phyloP scores from a whole-genome alignment of 306 rosid genomes.

The Sicyos baderoa region DNA sequence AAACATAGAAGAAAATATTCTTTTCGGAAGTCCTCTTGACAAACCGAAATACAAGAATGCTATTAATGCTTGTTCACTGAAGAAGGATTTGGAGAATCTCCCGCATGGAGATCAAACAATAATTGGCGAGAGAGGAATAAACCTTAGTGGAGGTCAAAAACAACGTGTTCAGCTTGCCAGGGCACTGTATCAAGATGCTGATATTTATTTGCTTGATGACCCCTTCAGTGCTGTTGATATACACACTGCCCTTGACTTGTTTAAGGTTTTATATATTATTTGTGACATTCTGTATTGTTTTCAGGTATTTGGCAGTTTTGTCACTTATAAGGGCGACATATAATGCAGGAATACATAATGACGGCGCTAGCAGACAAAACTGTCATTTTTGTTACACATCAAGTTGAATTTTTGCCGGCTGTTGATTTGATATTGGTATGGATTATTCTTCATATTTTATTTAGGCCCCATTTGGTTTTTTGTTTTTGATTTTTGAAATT shows the following conservation, averaged over 20 bases:
- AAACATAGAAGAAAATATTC: conserved; percentile 83
- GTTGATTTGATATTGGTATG: conserved; percentile 93
- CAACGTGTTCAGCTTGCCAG: conserved; percentile 94
- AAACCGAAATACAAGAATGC: conserved; percentile 94
- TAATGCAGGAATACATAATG: conserved; percentile 89
- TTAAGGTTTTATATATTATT: conserved; percentile 44
- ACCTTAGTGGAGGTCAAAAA: conserved; percentile 94
- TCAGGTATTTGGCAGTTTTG: background rate
- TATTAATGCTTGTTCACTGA: conserved; percentile 77
- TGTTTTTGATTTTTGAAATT: no score
- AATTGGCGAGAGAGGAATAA: conserved; percentile 92
- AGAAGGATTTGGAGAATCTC: conserved; percentile 78
- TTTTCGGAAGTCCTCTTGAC: conserved; percentile 77
- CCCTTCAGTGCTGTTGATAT: conserved; percentile 99
- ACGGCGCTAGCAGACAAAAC: conserved; percentile 79
- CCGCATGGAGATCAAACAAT: conserved; percentile 92
- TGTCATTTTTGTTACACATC: conserved; percentile 90
- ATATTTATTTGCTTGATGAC: conserved; percentile 84
- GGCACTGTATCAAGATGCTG: conserved; percentile 91
- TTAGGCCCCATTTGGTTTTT: no score
- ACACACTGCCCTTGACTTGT: conserved; percentile 80
- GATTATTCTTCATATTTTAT: conserved; percentile 22
- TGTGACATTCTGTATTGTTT: conserved; percentile 16
- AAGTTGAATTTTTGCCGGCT: conserved; percentile 93
- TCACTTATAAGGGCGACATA: conserved; percentile 8